Conservation (phyloP, 176 grass and related monocot species). For the Musa schizocarpa region DNA sequence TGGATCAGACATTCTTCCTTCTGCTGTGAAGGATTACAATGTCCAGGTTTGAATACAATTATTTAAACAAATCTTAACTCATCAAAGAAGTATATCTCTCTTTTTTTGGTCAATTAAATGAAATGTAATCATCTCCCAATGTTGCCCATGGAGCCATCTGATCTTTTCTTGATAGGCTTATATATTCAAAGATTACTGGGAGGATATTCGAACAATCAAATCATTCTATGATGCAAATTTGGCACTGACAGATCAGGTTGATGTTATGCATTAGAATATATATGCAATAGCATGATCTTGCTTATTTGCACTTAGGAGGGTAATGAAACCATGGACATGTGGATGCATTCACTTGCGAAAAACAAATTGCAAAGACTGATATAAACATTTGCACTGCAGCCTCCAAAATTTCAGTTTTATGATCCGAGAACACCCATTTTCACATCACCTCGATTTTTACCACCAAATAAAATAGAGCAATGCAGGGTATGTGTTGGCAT, state of each 20-base stretch:
- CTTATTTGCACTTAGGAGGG: not conserved
- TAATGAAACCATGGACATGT: not conserved
- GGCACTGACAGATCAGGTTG: constrained; percentile 58
- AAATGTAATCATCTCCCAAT: too few relatives aligned
- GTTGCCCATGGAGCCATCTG: too few relatives aligned
- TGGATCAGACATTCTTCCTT: constrained; percentile 52
- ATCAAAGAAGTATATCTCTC: not conserved
- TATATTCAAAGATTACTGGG: constrained; percentile 60
- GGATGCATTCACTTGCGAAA: too few relatives aligned
- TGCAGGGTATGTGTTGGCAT: constrained; percentile 2
- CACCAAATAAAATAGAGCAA: constrained; percentile 10
- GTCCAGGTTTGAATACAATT: constrained; percentile 30
- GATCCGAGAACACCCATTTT: constrained; percentile 3
- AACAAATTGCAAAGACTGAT: too few relatives aligned
- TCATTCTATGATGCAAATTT: constrained; percentile 75
- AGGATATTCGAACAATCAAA: constrained; percentile 71
- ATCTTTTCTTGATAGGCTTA: constrained; percentile 32
- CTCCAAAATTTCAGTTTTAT: constrained; percentile 12
- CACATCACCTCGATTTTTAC: constrained; percentile 9
- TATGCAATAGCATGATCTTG: not conserved
- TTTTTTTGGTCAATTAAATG: not conserved
- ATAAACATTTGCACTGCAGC: not conserved
- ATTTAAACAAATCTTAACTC: not conserved
- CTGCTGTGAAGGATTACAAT: constrained; percentile 40
- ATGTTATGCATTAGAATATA: not conserved